Conservation (phyloP, 208 protist species). For the Trypanosoma scelopori region DNA sequence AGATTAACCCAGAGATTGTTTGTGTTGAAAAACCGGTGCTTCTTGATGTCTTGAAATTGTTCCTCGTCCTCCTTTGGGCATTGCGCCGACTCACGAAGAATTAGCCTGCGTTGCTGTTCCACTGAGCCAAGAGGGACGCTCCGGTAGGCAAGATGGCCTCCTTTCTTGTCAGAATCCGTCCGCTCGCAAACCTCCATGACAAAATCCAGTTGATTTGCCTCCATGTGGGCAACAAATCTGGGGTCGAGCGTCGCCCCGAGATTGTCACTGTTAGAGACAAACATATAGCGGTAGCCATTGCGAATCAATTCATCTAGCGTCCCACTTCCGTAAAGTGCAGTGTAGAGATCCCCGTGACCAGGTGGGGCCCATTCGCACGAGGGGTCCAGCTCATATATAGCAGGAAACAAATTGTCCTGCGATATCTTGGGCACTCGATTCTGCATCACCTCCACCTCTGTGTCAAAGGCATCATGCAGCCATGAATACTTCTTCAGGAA, state of each 20-base stretch:
- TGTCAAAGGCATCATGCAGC: conserved; percentile 52
- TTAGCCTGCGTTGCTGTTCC: conserved; percentile 29
- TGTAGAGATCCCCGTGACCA: conserved; percentile 99
- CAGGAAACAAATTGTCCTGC: conserved; percentile 62
- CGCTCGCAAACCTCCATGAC: conserved; percentile 90
- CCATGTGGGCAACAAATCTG: conserved; percentile 89
- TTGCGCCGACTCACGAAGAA: conserved; percentile 91
- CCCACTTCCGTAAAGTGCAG: conserved; percentile 90
- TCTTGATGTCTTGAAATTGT: conserved; percentile 96
- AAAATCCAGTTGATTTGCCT: conserved; percentile 77
- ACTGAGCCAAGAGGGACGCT: not conserved
- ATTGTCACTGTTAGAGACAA: conserved; percentile 99
- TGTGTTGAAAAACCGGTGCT: conserved; percentile 99
- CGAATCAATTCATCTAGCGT: conserved; percentile 78
- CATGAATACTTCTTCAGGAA: conserved; percentile 61
- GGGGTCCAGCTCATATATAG: conserved; percentile 43
- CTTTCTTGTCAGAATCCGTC: conserved; percentile 92
- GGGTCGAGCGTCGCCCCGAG: conserved; percentile 92
- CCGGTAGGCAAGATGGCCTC: conserved; percentile 84
- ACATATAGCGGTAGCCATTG: conserved; percentile 96
- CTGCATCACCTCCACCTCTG: conserved; percentile 77
- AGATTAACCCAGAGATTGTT: conserved; percentile 99
- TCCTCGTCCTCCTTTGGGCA: conserved; percentile 89
- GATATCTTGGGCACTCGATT: conserved; percentile 87
- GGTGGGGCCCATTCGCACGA: conserved; percentile 96